Conservation (phyloP, 305 asterid genomes). For the Solanum hybrid region DNA sequence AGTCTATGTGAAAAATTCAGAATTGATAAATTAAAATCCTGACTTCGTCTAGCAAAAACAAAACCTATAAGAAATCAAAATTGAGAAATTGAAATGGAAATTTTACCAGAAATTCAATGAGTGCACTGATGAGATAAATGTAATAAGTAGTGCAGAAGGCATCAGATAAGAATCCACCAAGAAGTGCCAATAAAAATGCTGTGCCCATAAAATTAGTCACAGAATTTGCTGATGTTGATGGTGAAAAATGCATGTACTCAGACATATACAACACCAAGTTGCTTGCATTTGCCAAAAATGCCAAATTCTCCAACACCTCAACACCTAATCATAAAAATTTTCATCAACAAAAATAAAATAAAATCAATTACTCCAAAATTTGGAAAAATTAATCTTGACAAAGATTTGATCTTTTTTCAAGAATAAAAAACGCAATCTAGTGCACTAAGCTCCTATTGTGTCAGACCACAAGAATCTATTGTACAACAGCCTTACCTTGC, state of each 20-base stretch:
- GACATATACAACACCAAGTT: slow-evolving; percentile 64
- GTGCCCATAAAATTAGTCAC: slow-evolving; percentile 96
- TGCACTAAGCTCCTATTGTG: neutral
- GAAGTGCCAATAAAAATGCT: slow-evolving; percentile 75
- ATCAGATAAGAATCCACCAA: slow-evolving; percentile 94
- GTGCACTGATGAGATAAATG: slow-evolving; percentile 31
- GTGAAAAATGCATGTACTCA: slow-evolving; percentile 70
- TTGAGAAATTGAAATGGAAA: neutral
- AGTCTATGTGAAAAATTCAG: neutral
- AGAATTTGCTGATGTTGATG: slow-evolving; percentile 65
- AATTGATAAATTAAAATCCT: neutral
- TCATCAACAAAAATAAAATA: neutral
- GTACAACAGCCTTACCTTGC: neutral
- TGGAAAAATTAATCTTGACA: neutral
- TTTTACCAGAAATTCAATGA: slow-evolving; percentile 1
- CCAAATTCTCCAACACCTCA: slow-evolving; percentile 92
- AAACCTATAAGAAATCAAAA: neutral
- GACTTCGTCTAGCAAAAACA: neutral
- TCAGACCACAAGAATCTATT: neutral
- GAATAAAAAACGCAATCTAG: neutral
- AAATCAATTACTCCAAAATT: neutral
- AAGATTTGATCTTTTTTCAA: neutral
- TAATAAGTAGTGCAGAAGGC: slow-evolving; percentile 67
- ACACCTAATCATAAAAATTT: slow-evolving; percentile 28
- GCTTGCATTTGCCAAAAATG: slow-evolving; percentile 84